Conservation (phyloP, 2,329 filamentous ascomycete species). For the Rosellinia necatrix region DNA sequence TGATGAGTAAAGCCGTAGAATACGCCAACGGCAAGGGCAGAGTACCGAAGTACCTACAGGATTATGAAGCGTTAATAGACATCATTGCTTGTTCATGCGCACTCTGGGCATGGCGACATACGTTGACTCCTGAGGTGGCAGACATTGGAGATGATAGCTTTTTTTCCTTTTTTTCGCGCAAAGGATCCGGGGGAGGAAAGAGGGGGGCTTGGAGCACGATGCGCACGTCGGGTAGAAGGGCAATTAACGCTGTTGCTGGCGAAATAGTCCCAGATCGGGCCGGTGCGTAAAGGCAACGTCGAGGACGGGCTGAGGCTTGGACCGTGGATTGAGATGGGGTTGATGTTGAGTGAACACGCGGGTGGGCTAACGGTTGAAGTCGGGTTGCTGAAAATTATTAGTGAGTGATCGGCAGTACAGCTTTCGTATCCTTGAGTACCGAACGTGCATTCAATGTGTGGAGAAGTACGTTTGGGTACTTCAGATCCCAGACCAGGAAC, state of each 20-base stretch:
- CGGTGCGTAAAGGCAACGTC: constrained; percentile 9
- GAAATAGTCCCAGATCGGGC: constrained; percentile 41
- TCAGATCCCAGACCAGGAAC: too few species aligned
- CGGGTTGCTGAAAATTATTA: constrained; percentile 27
- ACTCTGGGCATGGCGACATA: constrained; percentile 46
- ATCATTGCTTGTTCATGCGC: neutral
- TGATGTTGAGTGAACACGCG: constrained; percentile 28
- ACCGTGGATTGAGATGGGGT: constrained; percentile 36
- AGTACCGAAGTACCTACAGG: constrained; percentile 90
- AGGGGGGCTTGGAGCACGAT: constrained; percentile 18
- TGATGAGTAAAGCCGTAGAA: constrained; percentile 98
- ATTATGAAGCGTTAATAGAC: constrained; percentile 4
- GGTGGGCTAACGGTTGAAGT: constrained; percentile 30
- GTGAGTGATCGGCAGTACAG: neutral
- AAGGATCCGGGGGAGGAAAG: constrained; percentile 34
- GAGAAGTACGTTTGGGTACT: too few species aligned
- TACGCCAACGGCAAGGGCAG: constrained; percentile 86
- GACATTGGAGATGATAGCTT: constrained; percentile 55
- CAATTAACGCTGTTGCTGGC: constrained; percentile 44
- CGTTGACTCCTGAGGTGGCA: constrained; percentile 69
- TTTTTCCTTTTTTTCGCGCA: constrained; percentile 50
- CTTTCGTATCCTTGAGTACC: neutral
- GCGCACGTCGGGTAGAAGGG: constrained; percentile 23
- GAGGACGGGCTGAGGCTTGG: constrained; percentile 41
- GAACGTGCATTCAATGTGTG: too few species aligned